A percentile compares a stretch with the other conserved stretches of the same genome.
These are phyloP conservation scores for Kandelia obovata DNA, from an alignment of 345 rosid species.

Conservation along the genomic window DNA sequence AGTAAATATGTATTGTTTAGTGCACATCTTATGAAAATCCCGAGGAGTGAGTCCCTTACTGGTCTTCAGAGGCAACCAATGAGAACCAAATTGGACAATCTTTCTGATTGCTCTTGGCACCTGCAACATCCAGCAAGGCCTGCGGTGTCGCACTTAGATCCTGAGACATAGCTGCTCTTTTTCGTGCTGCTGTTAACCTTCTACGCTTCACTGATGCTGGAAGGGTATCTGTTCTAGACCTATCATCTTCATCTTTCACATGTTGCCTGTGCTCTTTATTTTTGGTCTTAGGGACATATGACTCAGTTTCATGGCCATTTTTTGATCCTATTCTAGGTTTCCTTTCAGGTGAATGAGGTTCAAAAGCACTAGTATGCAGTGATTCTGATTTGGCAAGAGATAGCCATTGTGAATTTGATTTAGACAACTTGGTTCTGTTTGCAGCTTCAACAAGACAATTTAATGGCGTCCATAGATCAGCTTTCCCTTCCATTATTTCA, in stretches of 20 bases:
- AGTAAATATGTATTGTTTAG: background rate
- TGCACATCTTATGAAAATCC: background rate
- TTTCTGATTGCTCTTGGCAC: constrained; percentile 48
- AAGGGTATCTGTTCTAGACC: constrained; percentile 40
- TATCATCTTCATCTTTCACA: constrained; percentile 45
- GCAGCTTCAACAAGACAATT: constrained; percentile 94
- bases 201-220: constrained; percentile 54
- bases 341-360: constrained; percentile 34
- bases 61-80: constrained; percentile 76
- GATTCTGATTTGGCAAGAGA: constrained; percentile 34
- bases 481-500: constrained; percentile 60
- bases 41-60: constrained; percentile 50
- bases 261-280: constrained; percentile 49
- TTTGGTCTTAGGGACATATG: constrained; percentile 40
- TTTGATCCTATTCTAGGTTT: constrained; percentile 32
- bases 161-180: constrained; percentile 45
- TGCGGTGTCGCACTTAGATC: constrained; percentile 53
- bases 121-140: constrained; percentile 45
- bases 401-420: constrained; percentile 49
- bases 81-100: constrained; percentile 87
- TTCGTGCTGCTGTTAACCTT: constrained; percentile 57
- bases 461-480: constrained; percentile 84
- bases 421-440: constrained; percentile 72
- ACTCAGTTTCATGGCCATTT: constrained; percentile 25
- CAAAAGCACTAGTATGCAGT: constrained; percentile 36